These are phyloP conservation scores for Cymbidium sinense DNA, from an alignment of 106 monocot species.

Conservation along the genomic window DNA sequence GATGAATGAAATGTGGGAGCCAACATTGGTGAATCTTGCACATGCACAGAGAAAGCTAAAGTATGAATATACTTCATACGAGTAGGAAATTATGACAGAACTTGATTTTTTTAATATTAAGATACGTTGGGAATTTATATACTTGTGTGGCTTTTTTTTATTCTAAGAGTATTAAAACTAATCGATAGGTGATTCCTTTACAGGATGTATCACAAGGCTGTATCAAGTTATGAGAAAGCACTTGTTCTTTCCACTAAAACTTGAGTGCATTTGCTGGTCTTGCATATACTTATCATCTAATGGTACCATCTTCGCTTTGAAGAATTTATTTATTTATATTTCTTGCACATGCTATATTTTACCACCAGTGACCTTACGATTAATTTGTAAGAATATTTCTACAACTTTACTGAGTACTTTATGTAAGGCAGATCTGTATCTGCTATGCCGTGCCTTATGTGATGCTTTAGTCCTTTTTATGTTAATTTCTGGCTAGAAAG, in stretches of 20 bases:
- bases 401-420: background rate
- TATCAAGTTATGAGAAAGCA: constrained; percentile 86
- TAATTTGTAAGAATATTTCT: background rate
- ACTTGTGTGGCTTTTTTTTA: background rate
- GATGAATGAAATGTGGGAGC: constrained; percentile 90
- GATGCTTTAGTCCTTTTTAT: too few species aligned
- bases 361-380: background rate
- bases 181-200: constrained; percentile 9
- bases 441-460: too few species aligned
- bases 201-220: constrained; percentile 85
- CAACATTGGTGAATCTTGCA: constrained; percentile 90
- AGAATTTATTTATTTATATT: background rate
- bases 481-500: too few species aligned
- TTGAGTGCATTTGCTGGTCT: constrained; percentile 85
- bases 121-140: background rate
- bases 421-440: background rate
- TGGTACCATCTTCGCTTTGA: constrained; percentile 28
- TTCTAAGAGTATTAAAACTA: background rate
- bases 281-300: constrained; percentile 91
- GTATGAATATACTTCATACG: constrained; percentile 32
- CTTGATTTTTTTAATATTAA: background rate
- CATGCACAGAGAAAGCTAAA: constrained; percentile 85
- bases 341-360: background rate
- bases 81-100: background rate
- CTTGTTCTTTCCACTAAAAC: constrained; percentile 70